Conservation (phyloP, 306 rosid genomes). For the Vicia villosa region DNA sequence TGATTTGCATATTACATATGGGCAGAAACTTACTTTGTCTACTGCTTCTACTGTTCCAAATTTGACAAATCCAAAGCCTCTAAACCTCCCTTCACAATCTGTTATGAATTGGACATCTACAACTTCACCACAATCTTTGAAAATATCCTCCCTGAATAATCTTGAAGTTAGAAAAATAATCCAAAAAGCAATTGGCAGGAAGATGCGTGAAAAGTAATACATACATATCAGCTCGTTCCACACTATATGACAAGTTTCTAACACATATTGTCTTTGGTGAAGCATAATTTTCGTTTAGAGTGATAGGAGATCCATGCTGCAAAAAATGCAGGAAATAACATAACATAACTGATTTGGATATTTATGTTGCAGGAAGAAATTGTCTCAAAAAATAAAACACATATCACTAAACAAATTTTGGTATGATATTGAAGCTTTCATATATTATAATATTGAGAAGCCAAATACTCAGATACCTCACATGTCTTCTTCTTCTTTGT, state of each 20-base stretch:
- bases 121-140: constrained; percentile 60
- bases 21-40: constrained; percentile 43
- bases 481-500: constrained; percentile 77
- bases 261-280: constrained; percentile 55
- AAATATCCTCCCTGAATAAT: constrained; percentile 57
- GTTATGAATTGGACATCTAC: constrained; percentile 54
- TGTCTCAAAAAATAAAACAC: not conserved
- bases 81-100: constrained; percentile 55
- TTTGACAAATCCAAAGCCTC: constrained; percentile 73
- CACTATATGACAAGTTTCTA: constrained; percentile 55
- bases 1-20: not conserved
- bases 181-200: not conserved
- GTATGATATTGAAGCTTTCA: not conserved
- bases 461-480: constrained; percentile 36
- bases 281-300: constrained; percentile 39
- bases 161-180: constrained; percentile 13
- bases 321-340: constrained; percentile 23
- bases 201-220: constrained; percentile 29
- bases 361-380: not conserved
- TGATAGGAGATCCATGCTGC: constrained; percentile 61
- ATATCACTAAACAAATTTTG: not conserved
- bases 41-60: constrained; percentile 66
- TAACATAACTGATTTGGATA: not conserved
- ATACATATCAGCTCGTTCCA: constrained; percentile 65
- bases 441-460: not conserved